These are phyloP conservation scores for Dovyalis caffra DNA, from an alignment of 345 rosid genomes.

Conservation along the genomic window DNA sequence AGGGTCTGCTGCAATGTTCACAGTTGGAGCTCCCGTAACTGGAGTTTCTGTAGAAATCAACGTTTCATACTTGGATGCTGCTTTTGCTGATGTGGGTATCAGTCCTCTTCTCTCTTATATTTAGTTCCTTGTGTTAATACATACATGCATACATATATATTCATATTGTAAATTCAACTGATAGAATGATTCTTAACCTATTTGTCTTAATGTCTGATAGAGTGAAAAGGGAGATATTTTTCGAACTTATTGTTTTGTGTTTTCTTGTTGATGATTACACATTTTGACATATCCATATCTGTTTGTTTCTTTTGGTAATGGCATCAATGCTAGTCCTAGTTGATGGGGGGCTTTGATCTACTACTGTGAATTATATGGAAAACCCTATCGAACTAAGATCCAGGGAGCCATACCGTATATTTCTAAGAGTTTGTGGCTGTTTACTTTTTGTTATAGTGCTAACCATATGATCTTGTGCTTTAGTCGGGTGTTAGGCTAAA, in stretches of 20 bases:
- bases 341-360: neutral
- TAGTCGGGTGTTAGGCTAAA: too few species aligned
- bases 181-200: neutral
- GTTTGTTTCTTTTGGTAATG: too few species aligned
- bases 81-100: conserved; percentile 56
- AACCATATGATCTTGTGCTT: too few species aligned
- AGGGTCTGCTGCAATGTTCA: conserved; percentile 70
- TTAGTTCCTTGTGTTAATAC: neutral
- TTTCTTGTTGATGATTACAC: too few species aligned
- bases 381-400: neutral
- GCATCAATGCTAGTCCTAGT: neutral
- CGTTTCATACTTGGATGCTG: conserved; percentile 85
- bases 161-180: neutral
- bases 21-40: conserved; percentile 41
- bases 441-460: too few species aligned
- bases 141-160: too few species aligned
- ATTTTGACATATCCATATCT: too few species aligned
- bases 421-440: neutral
- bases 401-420: neutral
- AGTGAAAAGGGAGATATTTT: neutral
- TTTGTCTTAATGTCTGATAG: too few species aligned
- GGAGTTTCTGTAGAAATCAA: conserved; percentile 92
- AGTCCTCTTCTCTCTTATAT: neutral
- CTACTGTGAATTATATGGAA: too few species aligned
- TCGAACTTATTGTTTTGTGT: neutral